Evolutionary conservation across 1,284 basidiomycete species (phyloP).

Genomic region (Cryptococcus sp.): DNA sequence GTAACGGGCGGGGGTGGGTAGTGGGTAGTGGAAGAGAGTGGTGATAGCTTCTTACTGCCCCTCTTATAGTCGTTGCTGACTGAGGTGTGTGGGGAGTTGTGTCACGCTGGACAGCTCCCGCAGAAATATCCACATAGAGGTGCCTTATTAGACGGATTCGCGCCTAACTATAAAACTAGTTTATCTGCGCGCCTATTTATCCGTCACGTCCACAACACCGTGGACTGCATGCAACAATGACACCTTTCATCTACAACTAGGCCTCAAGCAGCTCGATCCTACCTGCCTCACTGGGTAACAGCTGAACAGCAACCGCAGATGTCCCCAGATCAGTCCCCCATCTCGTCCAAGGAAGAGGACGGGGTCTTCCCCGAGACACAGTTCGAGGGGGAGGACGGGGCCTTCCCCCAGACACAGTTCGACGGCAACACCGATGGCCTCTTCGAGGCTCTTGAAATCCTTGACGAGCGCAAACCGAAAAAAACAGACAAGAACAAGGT

Average conservation of each 20-base stretch:
- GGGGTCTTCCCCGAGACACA: conserved; percentile 14
- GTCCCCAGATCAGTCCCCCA: too few species aligned
- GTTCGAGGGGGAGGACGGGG: conserved; percentile 8
- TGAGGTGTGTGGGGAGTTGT: not conserved
- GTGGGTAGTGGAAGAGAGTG: not conserved
- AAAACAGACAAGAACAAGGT: not conserved
- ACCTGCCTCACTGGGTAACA: not conserved
- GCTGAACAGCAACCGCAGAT: not conserved
- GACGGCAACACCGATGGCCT: conserved; percentile 16
- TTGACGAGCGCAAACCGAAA: conserved; percentile 21
- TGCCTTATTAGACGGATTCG: too few species aligned
- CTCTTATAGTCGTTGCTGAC: not conserved
- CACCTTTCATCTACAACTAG: not conserved
- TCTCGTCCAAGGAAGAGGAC: too few species aligned
- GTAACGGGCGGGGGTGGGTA: not conserved
- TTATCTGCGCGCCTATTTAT: too few species aligned
- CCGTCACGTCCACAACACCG: too few species aligned
- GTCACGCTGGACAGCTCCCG: too few species aligned
- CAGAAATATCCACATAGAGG: too few species aligned
- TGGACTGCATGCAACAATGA: not conserved
- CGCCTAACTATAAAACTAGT: too few species aligned
- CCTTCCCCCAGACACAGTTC: conserved; percentile 18
- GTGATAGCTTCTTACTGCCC: not conserved
- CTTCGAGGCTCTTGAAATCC: conserved; percentile 24
- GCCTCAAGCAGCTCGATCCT: not conserved